Evolutionary conservation across 108 stramenopile species (phyloP), one percentile per base, ranked within the genome.

Genomic region (Skeletonema tropicum): DNA sequence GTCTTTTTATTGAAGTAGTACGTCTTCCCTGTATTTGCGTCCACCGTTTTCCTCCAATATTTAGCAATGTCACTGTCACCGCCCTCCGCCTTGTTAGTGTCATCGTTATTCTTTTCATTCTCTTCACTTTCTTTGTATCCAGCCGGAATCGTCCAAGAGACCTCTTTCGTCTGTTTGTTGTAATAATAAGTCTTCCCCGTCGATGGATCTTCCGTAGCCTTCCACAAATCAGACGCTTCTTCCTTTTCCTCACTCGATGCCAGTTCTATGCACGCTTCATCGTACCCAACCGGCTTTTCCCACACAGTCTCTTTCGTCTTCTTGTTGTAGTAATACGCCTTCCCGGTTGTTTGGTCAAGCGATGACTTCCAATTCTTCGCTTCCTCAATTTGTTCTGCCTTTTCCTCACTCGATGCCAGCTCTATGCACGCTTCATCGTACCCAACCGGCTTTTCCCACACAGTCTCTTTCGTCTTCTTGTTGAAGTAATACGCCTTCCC

Each of bases 1-100:
- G 92, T 90, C 55, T 85, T 84, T 23, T 82, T 83, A 66, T 93
- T 87, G 66, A 87, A 93, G 75, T 89, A 93, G 69, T 93, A 93
- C 0, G 77, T 82, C 25, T 80, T 73, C 23, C 86, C 83, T 26
- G 86, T 79, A 14, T 62, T 84, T 30, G 48, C 13, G 55, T 80
- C 77, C 45, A 71, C 63, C 14, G 79, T 74, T 36, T 46, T 70
- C 48, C 68, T 70, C 79, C 80, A 80, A 66, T 73, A 57, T 57
- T 68, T 81, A 68, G 58, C 80, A 26, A 82, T 62, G 59, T 49
- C 60, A 42, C 36, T 38, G 8, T 9, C 36, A 38, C 10, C 36
- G 6, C 26, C 23, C 19, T 66, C 59, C 70, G 66, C 73, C 45
- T 78, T 70, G 55, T 32, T 72, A 21, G 57, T 64, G 21, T 10